phyloP scores from a whole-genome alignment of 495 filamentous ascomycete genomes.

The Thermothielavioides terrestris region DNA sequence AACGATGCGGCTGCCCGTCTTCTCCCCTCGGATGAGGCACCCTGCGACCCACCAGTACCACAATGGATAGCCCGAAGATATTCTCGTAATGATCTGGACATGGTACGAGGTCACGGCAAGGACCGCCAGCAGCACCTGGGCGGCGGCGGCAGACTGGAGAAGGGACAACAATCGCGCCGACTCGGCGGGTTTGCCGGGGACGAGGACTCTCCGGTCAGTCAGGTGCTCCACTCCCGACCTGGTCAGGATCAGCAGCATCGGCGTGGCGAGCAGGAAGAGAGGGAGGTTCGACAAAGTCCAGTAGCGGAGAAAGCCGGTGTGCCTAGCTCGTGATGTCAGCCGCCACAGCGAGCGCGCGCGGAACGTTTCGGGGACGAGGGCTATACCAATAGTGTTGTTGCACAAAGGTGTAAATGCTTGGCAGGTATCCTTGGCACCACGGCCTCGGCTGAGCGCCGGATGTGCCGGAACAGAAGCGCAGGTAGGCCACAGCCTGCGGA shows the following conservation, averaged over 20 bases:
- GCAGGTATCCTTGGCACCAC: slow-evolving; percentile 65
- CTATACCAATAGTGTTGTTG: slow-evolving; percentile 82
- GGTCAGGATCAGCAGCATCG: slow-evolving; percentile 64
- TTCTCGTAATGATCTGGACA: slow-evolving; percentile 84
- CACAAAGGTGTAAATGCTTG: slow-evolving; percentile 87
- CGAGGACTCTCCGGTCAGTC: background rate
- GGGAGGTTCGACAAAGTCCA: slow-evolving; percentile 85
- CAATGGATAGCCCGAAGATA: slow-evolving; percentile 80
- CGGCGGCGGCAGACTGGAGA: slow-evolving; percentile 53
- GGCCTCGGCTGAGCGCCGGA: slow-evolving; percentile 36
- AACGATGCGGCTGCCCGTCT: slow-evolving; percentile 24
- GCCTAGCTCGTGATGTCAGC: slow-evolving; percentile 47
- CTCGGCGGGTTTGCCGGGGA: slow-evolving; percentile 7
- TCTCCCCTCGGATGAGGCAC: slow-evolving; percentile 25
- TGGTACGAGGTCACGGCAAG: slow-evolving; percentile 74
- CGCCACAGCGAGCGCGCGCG: background rate
- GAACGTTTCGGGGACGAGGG: background rate
- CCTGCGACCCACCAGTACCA: slow-evolving; percentile 76
- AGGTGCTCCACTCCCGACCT: slow-evolving; percentile 49
- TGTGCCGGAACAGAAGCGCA: slow-evolving; percentile 51
- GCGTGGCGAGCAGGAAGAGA: slow-evolving; percentile 73
- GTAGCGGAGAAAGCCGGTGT: slow-evolving; percentile 78
- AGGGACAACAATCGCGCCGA: slow-evolving; percentile 18
- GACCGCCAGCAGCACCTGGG: slow-evolving; percentile 62
- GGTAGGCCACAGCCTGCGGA: slow-evolving; percentile 72